These are phyloP conservation scores for Fraxinus excelsior DNA, from an alignment of 257 asterid genomes.

Conservation along the genomic window DNA sequence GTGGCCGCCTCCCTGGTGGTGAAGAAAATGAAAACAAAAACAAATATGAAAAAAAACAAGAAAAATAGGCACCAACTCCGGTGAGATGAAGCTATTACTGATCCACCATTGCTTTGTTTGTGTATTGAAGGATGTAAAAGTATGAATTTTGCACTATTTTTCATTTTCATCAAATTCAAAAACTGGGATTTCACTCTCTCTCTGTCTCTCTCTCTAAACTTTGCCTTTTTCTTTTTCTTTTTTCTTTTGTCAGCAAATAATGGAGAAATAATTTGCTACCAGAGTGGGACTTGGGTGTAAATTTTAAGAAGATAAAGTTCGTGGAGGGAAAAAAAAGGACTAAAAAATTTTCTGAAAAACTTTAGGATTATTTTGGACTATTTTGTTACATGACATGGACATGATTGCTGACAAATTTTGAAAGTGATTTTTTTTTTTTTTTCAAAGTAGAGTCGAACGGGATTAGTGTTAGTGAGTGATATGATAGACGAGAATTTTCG, in stretches of 20 bases:
- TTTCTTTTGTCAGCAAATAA: background rate
- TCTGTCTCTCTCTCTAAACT: background rate
- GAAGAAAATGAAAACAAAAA: conserved; percentile 56
- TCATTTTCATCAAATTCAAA: conserved; percentile 40
- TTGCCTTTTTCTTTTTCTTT: background rate
- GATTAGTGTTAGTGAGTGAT: background rate
- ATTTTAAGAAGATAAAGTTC: background rate
- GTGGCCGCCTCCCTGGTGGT: conserved; percentile 43
- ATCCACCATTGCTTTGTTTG: conserved; percentile 39
- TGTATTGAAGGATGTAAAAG: conserved; percentile 66
- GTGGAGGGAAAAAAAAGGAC: background rate
- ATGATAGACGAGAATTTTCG: background rate
- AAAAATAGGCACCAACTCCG: conserved; percentile 56
- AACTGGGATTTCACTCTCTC: background rate
- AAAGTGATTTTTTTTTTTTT: background rate
- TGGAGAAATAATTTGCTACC: background rate
- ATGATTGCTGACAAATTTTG: background rate
- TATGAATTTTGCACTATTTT: conserved; percentile 64
- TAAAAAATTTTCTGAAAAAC: background rate
- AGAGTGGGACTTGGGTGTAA: background rate
- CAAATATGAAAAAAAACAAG: conserved; percentile 56
- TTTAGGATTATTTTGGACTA: background rate
- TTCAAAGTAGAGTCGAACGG: background rate
- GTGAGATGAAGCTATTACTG: conserved; percentile 27
- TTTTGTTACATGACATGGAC: background rate